These are phyloP conservation scores for Colletotrichum abscissum DNA, from an alignment of 2,329 filamentous ascomycete genomes.

Conservation along the genomic window DNA sequence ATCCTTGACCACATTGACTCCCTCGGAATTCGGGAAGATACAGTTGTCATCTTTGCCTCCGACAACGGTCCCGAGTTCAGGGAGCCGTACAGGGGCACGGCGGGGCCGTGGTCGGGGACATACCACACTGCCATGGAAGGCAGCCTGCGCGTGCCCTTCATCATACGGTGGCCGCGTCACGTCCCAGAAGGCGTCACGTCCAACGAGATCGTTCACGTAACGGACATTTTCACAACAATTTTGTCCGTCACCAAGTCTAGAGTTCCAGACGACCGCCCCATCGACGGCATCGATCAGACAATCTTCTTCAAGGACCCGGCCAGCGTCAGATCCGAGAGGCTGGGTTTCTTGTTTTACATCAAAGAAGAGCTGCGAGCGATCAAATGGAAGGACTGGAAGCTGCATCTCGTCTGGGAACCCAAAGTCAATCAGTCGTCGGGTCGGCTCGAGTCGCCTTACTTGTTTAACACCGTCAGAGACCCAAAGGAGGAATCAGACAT, in stretches of 20 bases:
- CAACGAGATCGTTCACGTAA: conserved; percentile 47
- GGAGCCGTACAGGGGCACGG: conserved; percentile 45
- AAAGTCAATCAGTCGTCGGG: conserved; percentile 47
- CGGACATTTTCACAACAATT: conserved; percentile 46
- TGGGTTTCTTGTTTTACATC: conserved; percentile 48
- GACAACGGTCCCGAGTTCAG: conserved; percentile 50
- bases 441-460: conserved; percentile 45
- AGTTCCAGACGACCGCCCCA: conserved; percentile 42
- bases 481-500: conserved; percentile 49
- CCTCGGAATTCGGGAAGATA: conserved; percentile 44
- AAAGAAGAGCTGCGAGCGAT: conserved; percentile 48
- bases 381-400: conserved; percentile 50
- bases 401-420: conserved; percentile 48
- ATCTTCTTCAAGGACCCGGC: conserved; percentile 41
- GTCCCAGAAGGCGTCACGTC: conserved; percentile 41
- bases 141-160: conserved; percentile 47
- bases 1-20: conserved; percentile 45
- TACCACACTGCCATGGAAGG: conserved; percentile 51
- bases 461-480: conserved; percentile 45
- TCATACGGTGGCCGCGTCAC: conserved; percentile 46
- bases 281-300: conserved; percentile 45
- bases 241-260: conserved; percentile 39
- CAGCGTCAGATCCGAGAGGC: conserved; percentile 24
- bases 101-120: conserved; percentile 47
- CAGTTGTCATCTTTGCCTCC: conserved; percentile 48